Conservation (phyloP, 352 stramenopile species). For the Pythium coloratum region DNA sequence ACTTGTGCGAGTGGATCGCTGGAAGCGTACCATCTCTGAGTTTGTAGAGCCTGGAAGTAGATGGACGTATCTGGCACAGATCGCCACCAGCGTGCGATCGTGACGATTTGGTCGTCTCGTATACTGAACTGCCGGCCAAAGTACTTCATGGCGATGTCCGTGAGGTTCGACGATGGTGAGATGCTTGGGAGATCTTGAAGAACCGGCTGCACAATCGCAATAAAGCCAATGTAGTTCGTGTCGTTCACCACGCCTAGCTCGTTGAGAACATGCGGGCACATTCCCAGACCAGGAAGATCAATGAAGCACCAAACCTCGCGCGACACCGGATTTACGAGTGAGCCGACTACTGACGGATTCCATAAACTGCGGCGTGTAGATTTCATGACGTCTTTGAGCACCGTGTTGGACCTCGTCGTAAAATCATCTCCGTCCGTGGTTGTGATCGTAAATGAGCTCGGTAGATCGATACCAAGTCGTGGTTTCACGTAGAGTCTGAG, state of each 20-base stretch:
- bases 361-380: constrained; percentile 42
- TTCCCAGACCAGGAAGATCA: constrained; percentile 5
- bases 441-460: neutral
- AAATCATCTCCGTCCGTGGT: constrained; percentile 6
- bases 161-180: constrained; percentile 39
- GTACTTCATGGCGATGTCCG: constrained; percentile 39
- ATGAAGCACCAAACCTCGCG: constrained; percentile 53
- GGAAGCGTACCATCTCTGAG: constrained; percentile 35
- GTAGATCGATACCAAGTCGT: constrained; percentile 1
- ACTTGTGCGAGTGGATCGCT: constrained; percentile 8
- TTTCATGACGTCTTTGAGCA: constrained; percentile 14
- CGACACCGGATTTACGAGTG: constrained; percentile 46
- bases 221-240: constrained; percentile 30
- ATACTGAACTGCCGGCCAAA: constrained; percentile 37
- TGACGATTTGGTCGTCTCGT: constrained; percentile 27
- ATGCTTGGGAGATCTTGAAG: constrained; percentile 26
- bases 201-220: constrained; percentile 33
- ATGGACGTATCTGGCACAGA: constrained; percentile 33
- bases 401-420: neutral
- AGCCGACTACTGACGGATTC: constrained; percentile 35
- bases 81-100: constrained; percentile 46
- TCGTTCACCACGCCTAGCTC: constrained; percentile 37
- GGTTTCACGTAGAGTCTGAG: constrained; percentile 3
- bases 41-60: constrained; percentile 52
- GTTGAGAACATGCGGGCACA: constrained; percentile 41